Conservation (phyloP, 768 basidiomycete species). For the Rhodotorula paludigena region DNA sequence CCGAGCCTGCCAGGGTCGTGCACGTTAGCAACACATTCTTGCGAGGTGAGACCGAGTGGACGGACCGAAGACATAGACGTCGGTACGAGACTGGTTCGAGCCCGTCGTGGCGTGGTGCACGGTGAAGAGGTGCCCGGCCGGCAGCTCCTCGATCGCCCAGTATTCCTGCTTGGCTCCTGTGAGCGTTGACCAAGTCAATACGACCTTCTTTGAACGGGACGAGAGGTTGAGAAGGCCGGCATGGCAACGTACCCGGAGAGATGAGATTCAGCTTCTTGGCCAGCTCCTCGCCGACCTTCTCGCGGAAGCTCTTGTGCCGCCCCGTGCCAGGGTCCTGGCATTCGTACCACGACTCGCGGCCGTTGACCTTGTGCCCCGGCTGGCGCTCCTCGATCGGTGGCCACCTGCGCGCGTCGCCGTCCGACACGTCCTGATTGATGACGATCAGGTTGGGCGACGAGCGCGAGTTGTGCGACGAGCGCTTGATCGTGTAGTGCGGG, state of each 20-base stretch:
- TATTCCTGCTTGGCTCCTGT: conserved; percentile 34
- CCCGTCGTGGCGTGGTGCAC: conserved; percentile 67
- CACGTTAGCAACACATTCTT: too few species aligned
- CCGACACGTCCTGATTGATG: conserved; percentile 12
- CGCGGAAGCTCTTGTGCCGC: conserved; percentile 47
- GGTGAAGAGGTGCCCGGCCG: conserved; percentile 63
- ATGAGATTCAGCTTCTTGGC: conserved; percentile 50
- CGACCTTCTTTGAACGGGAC: too few species aligned
- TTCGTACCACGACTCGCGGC: conserved; percentile 16
- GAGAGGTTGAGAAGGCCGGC: too few species aligned
- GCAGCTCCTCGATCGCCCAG: conserved; percentile 64
- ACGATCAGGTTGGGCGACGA: conserved; percentile 10
- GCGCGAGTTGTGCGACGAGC: background rate
- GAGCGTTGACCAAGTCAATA: too few species aligned
- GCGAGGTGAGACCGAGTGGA: background rate
- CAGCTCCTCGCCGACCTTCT: conserved; percentile 50
- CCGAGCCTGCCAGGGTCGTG: conserved; percentile 44
- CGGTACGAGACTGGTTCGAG: conserved; percentile 57
- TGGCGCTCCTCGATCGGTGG: background rate
- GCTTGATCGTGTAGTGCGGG: conserved; percentile 24
- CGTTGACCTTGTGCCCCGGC: background rate
- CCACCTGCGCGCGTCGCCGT: conserved; percentile 11
- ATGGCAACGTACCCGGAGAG: too few species aligned
- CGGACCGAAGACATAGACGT: conserved; percentile 72
- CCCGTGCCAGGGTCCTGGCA: background rate